Base-by-base conservation (phyloP, 192 early-diverging fungal species). In the Rhizoclosmatium sp. region DNA sequence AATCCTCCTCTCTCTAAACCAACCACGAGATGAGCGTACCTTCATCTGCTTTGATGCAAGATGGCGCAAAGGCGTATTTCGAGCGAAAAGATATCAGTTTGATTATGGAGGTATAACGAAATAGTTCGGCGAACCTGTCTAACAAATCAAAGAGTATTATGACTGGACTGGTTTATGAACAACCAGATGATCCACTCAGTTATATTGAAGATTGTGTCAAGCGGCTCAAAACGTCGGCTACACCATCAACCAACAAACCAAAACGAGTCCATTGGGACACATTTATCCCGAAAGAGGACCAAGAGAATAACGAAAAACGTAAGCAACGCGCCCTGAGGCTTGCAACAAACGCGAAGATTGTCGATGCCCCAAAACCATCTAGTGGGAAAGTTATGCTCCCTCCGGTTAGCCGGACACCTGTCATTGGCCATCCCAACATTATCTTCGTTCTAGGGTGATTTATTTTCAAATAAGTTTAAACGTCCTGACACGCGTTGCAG, bases 171-270 rank as follows among this genome's bases (percentile, higher is more conserved):
- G 83, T 83, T 0, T 87, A 82, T 67, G 76, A 74, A 41, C 68
- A 79, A 51, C 88, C 88, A 2, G 78, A 82, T 44, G 86, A 87
- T 65, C 88, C 88, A n/a, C 81, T 89, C 3, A 76, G 74, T 2
- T 89, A 80, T 70, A 89, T 89, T 68, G 88, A 89, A 65, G 79
- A 83, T 54, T 89, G 88, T 72, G 69, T 89, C 42, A 66, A 82
- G 16, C 69, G 80, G 3, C 79, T 86, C 41, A 80, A 85, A 67
- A 47, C 45, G n/a, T 58, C 58, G 4, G 78, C 81, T 58, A 80
- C 84, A 2, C 79, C 69, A 1, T 62, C 60, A 40, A 23, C 7
- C 60, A 80, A 44, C 21, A 82, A 81, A 42, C 47, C 76, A 49
- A 65, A 78, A 9, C 71, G 77, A 14, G 67, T 87, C 19, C 69